Percentiles rank a stretch among this genome's conserved stretches.
phyloP scores from a whole-genome alignment of 306 rosid species.

The Glycine latifolia region DNA sequence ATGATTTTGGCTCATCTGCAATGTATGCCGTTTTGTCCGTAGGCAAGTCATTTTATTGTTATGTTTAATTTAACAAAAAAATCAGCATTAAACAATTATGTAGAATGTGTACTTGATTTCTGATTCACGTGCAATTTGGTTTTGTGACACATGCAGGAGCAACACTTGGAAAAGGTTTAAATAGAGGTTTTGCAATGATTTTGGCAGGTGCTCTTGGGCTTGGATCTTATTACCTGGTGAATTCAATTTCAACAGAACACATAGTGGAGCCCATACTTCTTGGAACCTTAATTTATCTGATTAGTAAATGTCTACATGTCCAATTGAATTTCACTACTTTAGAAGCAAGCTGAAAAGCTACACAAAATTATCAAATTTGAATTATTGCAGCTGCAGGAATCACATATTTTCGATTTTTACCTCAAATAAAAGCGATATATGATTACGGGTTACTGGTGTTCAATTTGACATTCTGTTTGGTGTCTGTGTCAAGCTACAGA shows the following conservation, averaged over 20 bases:
- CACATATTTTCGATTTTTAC: too few species aligned
- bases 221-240: constrained; percentile 39
- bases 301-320: too few species aligned
- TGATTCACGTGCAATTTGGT: neutral
- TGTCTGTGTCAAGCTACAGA: too few species aligned
- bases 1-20: constrained; percentile 41
- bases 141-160: constrained; percentile 48
- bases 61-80: neutral
- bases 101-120: neutral
- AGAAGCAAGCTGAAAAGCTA: too few species aligned
- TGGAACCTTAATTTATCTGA: too few species aligned
- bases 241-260: constrained; percentile 33
- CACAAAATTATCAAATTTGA: too few species aligned
- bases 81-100: neutral
- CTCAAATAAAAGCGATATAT: too few species aligned
- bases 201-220: constrained; percentile 40
- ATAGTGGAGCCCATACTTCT: neutral
- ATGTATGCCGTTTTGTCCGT: constrained; percentile 57
- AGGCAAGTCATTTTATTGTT: constrained; percentile 33
- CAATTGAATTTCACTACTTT: too few species aligned
- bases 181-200: constrained; percentile 49
- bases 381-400: too few species aligned
- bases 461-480: too few species aligned
- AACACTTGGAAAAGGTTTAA: constrained; percentile 51
- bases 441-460: too few species aligned